Base-by-base conservation (phyloP, 805 yeast species). In the Myxozyma lipomycoides region DNA sequence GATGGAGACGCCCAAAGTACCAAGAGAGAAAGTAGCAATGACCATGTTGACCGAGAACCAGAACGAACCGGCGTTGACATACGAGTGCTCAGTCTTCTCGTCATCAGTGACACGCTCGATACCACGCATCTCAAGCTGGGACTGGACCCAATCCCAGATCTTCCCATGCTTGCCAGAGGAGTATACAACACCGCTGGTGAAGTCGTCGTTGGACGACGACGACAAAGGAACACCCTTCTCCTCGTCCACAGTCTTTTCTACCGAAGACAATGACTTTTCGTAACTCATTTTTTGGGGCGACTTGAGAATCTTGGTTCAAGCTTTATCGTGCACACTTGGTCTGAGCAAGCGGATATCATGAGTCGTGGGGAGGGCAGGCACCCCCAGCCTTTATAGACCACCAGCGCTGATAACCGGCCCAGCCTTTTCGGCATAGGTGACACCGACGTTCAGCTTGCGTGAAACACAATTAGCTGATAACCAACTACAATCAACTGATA, bases 1-100 rank as follows among this genome's bases (percentile, higher is more conserved):
- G 23, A 79, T 75, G 52, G 83, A 72, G 42, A 81, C 72, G 28
- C 86, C 86, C 39, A 83, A 67, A 56, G 78, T 84, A 67, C 97
- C 96, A 43, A 87, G 72, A 6, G 95, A 74, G 61, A 78, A 81
- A 17, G 96, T 79, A 19, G 96, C 88, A 63, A 89, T 78, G 49
- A 86, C 95, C 77, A 86, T 74, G 70, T 89, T 88, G 34, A 95
- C 95, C 5, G 95, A 84, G 62, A 84, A 76, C 95, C 96, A 89
- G 91, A 89, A 85, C 44, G 90, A 74, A 40, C 88, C 87, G 26
- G 93, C 85, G 58, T 78, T 78, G 70, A 78, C 72, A 53, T 84
- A 64, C 34, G 86, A 81, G 40, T 75, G 76, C 55, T 83, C 87
- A 41, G 77, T 75, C 66, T 86, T 83, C 67, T 86, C 91, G 40